Evolutionary conservation across 495 filamentous ascomycete species (phyloP).

Genomic region (Neurospora sp.): DNA sequence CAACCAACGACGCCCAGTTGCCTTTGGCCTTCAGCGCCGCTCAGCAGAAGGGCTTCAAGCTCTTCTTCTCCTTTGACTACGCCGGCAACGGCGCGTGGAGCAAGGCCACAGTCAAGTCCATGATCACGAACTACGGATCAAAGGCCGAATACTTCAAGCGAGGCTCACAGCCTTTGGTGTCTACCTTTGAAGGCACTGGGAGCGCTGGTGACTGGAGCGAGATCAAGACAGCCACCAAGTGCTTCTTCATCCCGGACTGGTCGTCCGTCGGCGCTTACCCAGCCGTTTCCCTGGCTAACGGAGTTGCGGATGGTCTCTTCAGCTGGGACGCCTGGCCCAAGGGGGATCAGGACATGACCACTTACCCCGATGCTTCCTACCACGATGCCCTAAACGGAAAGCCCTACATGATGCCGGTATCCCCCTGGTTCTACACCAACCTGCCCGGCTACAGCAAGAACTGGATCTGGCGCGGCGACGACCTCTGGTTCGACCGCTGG

Average conservation of each 20-base stretch:
- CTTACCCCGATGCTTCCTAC: conserved; percentile 14
- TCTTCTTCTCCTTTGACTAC: conserved; percentile 34
- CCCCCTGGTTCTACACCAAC: conserved; percentile 59
- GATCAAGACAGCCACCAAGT: conserved; percentile 18
- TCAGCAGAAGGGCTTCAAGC: conserved; percentile 19
- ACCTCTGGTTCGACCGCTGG: conserved; percentile 42
- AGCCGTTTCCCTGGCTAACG: background rate
- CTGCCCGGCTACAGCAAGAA: conserved; percentile 55
- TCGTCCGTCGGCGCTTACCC: conserved; percentile 11
- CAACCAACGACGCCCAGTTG: conserved; percentile 9
- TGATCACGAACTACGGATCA: conserved; percentile 17
- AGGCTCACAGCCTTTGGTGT: conserved; percentile 17
- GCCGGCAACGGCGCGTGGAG: conserved; percentile 14
- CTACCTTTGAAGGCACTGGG: conserved; percentile 19
- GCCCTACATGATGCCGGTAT: conserved; percentile 40
- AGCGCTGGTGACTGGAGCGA: conserved; percentile 14
- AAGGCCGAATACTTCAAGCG: conserved; percentile 19
- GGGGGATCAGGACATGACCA: conserved; percentile 41
- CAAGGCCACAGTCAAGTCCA: conserved; percentile 14
- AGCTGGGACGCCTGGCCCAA: conserved; percentile 28
- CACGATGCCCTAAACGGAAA: conserved; percentile 17
- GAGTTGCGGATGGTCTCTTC: conserved; percentile 24
- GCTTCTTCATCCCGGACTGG: conserved; percentile 24
- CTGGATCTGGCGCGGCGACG: conserved; percentile 57
- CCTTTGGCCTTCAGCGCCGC: conserved; percentile 25